Evolutionary conservation across 805 yeast species (phyloP), one percentile per base, ranked within the genome.

Genomic region (Diddensiella caesifluorescens): DNA sequence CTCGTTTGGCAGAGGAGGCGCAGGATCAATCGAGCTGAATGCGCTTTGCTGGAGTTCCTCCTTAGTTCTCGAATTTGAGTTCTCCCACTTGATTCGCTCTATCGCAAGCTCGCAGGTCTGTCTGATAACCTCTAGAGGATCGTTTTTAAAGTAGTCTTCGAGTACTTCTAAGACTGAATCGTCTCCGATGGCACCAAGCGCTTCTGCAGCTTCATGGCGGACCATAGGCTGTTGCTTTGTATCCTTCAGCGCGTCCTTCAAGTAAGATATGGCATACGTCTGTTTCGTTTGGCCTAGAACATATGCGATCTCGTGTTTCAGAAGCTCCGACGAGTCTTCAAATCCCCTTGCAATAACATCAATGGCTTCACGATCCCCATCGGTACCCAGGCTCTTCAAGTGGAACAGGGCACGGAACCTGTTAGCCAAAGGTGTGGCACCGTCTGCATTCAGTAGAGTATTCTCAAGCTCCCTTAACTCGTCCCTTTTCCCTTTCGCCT

Each of bases 121-220:
- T 63, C 95, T 77, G 44, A 92, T 92, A 54, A 89, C 97, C 50
- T 85, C 70, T 41, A 79, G 64, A 13, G 95, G 92, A 59, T 94
- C 97, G 38, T 80, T 74, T 47, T 68, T 63, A 53, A 65, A 71
- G 63, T 80, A 87, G 41, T 79, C 67, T 48, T 75, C 65, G 53
- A 92, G 74, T 36, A 88, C 60, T 1, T 69, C 75, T 42, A 92
- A 62, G 10, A 95, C 83, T 4, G 75, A 81, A 30, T 65, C 63
- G 62, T 88, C 95, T 36, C 95, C 95, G 39, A 92, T 70, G 33
- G 98, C 98, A 48, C 98, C 99, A 42, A 92, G 71, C 32, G 97
- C 98, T 66, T 92, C 99, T 5, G 98, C 98, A 13, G 98, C 98
- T 65, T 92, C 99, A 63, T 92, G 99, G 64, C 99, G 83, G 27